Conservation (phyloP, 73 alveolate genomes). For the Tetrahymena borealis region DNA sequence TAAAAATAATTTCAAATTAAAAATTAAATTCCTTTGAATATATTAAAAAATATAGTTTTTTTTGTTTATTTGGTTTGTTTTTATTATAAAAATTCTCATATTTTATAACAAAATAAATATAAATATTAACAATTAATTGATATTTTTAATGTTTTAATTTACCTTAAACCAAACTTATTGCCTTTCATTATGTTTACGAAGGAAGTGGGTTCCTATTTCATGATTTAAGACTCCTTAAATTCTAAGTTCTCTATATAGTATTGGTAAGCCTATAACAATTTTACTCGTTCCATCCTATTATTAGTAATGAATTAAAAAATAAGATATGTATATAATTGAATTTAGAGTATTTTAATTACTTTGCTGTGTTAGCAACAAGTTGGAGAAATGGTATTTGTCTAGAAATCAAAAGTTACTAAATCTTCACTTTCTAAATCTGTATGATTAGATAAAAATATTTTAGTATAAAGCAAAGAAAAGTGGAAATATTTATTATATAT, state of each 20-base stretch:
- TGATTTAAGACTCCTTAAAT: constrained; percentile 72
- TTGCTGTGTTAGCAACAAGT: constrained; percentile 25
- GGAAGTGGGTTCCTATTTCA: constrained; percentile 83
- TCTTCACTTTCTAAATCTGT: constrained; percentile 47
- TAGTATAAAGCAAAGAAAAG: too few relatives aligned
- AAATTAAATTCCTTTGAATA: neutral
- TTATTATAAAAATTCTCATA: neutral
- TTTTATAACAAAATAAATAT: too few relatives aligned
- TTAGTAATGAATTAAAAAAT: too few relatives aligned
- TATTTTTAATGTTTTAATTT: neutral
- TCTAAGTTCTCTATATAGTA: constrained; percentile 63
- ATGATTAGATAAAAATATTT: too few relatives aligned
- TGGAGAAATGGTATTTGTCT: constrained; percentile 62
- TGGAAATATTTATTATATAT: too few relatives aligned
- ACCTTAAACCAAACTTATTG: constrained; percentile 59
- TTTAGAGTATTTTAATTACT: neutral
- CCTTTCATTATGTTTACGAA: constrained; percentile 64
- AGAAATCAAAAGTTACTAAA: constrained; percentile 33
- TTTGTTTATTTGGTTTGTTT: too few relatives aligned
- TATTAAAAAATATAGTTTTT: neutral
- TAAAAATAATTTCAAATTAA: too few relatives aligned
- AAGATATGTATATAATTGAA: too few relatives aligned
- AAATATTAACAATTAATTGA: too few relatives aligned
- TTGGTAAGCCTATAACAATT: constrained; percentile 66
- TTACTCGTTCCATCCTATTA: constrained; percentile 48